Percentiles rank a stretch among this genome's conserved stretches.
Evolutionary conservation across 331 rosid species (phyloP).

Genomic region (Pyrus hybrid): DNA sequence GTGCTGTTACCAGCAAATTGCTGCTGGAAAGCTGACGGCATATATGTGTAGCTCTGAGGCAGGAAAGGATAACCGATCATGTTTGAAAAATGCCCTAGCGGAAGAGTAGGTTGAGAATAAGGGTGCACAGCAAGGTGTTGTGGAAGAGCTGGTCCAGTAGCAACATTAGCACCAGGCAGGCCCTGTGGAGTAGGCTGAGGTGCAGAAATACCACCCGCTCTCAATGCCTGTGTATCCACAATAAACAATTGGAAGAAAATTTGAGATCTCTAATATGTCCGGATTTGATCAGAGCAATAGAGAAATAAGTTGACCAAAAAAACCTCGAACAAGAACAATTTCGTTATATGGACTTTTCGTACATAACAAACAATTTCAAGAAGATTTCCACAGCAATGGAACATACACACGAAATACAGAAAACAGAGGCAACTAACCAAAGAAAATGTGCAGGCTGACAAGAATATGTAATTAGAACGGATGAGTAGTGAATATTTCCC

Average conservation of each 20-base stretch:
- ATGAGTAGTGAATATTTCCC: too few species aligned
- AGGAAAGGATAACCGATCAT: slow-evolving; percentile 91
- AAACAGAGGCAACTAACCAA: neutral
- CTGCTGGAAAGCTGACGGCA: slow-evolving; percentile 98
- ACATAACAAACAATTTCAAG: neutral
- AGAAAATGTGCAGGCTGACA: neutral
- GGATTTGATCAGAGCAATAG: neutral
- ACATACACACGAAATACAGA: neutral
- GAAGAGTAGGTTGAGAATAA: slow-evolving; percentile 83
- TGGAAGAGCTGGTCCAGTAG: slow-evolving; percentile 85
- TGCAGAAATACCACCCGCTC: slow-evolving; percentile 57
- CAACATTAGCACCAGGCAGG: slow-evolving; percentile 55
- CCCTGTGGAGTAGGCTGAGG: slow-evolving; percentile 70
- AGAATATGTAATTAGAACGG: neutral
- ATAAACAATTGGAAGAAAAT: neutral
- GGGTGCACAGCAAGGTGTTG: slow-evolving; percentile 97
- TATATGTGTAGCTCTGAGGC: slow-evolving; percentile 95
- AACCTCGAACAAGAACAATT: neutral
- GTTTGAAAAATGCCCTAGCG: slow-evolving; percentile 86
- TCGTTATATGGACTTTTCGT: neutral
- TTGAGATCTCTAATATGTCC: neutral
- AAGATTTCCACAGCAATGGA: neutral
- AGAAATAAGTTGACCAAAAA: neutral
- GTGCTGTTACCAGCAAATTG: slow-evolving; percentile 84
- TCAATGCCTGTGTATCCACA: slow-evolving; percentile 51